Base-by-base conservation (phyloP, 1,139 yeast species). In the Lodderomyces jiufengensis region DNA sequence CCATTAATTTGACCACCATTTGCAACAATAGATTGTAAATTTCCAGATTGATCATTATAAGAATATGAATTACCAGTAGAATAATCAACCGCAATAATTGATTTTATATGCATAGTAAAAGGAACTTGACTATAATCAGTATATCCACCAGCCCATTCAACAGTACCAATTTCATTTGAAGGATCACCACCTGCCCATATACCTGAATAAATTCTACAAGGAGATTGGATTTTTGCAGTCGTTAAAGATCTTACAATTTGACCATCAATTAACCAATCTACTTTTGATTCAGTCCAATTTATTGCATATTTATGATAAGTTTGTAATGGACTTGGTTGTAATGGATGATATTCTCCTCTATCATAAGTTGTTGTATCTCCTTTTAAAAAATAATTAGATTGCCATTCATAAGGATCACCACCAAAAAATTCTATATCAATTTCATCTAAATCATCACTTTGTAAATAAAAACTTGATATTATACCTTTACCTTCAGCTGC, bases 371-470 rank as follows among this genome's bases (percentile, higher is more conserved):
- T 57, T 2, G 84, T 78, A 48, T 83, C 68, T 41, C 96, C 96
- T 55, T 86, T 83, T 27, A 86, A 76, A 61, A 86, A 88, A 57
- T 62, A 88, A 58, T 88, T 87, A 25, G 92, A 72, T 61, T 86
- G 95, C 52, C 84, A 80, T 52, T 82, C 78, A 29, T 74, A 66
- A 13, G 67, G 68, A 51, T 85, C 92, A 37, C 84, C 78, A 16
- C 96, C 96, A 38, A 84, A 68, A 76, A 92, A 80, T 57, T 87
- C 96, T 36, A 85, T 59, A 61, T 87, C 96, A 31, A 87, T 78
- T 61, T 87, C 96, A 58, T 87, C 96, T 44, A 81, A 64, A 50
- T 83, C 95, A 55, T 87, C 95, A 47, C 88, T 80, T 57, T 86
- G 95, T 42, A 87, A 66, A 47, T 80, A 86, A 50, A 86, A 80